A percentile compares a stretch with the other conserved stretches of the same genome.
phyloP scores from a whole-genome alignment of 2,329 filamentous ascomycete species.

The Aspergillus sp. region DNA sequence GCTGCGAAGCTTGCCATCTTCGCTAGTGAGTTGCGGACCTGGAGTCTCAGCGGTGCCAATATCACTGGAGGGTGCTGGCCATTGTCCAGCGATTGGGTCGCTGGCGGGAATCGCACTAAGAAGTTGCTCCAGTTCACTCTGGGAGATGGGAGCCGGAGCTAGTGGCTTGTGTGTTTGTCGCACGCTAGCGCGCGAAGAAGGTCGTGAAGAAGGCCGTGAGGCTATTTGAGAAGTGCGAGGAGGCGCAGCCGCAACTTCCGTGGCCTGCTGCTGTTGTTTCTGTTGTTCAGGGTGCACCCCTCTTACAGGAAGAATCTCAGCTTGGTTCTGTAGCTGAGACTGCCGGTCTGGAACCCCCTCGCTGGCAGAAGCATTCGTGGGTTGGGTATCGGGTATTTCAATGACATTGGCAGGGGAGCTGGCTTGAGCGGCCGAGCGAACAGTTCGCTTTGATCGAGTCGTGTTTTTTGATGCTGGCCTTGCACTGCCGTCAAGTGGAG shows the following conservation, averaged over 20 bases:
- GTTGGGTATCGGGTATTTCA: conserved; percentile 19
- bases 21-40: conserved; percentile 24
- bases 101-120: conserved; percentile 47
- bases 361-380: conserved; percentile 20
- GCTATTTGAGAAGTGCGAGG: conserved; percentile 29
- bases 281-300: not conserved
- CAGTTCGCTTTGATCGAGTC: conserved; percentile 22
- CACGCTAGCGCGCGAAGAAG: conserved; percentile 38
- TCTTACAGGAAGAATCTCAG: conserved; percentile 12
- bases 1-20: conserved; percentile 43
- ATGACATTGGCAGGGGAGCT: conserved; percentile 28
- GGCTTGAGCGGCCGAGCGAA: conserved; percentile 24
- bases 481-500: conserved; percentile 27
- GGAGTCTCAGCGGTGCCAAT: conserved; percentile 42
- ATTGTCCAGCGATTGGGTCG: conserved; percentile 44
- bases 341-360: not conserved
- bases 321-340: not conserved
- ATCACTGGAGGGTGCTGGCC: conserved; percentile 42
- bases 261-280: conserved; percentile 7
- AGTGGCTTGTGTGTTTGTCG: conserved; percentile 38
- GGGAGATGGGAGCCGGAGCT: conserved; percentile 38
- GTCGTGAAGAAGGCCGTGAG: conserved; percentile 39
- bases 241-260: conserved; percentile 19
- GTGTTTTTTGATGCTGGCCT: conserved; percentile 20
- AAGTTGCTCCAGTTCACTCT: conserved; percentile 34